Conservation (phyloP, 441 rosid species). For the Biscutella auriculata region DNA sequence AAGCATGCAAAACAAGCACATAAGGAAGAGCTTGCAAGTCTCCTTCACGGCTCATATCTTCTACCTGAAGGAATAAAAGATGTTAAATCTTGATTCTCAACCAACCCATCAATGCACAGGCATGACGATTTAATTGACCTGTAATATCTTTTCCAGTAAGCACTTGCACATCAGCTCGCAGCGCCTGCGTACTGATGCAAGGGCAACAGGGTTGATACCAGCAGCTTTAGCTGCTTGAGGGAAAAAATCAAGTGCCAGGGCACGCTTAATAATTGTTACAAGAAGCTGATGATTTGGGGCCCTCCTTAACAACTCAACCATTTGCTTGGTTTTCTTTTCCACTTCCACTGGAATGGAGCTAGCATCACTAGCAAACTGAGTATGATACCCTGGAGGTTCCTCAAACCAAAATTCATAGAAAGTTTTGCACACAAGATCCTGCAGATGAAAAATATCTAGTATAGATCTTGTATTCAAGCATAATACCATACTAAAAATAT, state of each 20-base stretch:
- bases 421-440: constrained; percentile 99
- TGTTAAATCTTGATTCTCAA: constrained; percentile 1
- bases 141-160: constrained; percentile 88
- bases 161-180: constrained; percentile 96
- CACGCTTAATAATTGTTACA: constrained; percentile 77
- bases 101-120: constrained; percentile 14
- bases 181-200: constrained; percentile 81
- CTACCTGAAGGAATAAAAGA: constrained; percentile 43
- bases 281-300: constrained; percentile 84
- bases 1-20: constrained; percentile 82
- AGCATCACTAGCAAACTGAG: constrained; percentile 63
- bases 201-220: constrained; percentile 81
- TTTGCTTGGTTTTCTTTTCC: constrained; percentile 89
- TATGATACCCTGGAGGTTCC: constrained; percentile 69
- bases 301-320: constrained; percentile 72
- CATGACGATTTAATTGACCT: constrained; percentile 32
- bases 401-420: constrained; percentile 99
- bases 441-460: constrained; percentile 13
- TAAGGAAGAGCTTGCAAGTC: constrained; percentile 70
- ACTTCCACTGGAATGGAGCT: constrained; percentile 90
- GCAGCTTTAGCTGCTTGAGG: constrained; percentile 95
- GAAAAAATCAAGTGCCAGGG: constrained; percentile 86
- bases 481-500: neutral
- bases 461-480: constrained; percentile 1
- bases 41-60: constrained; percentile 64